phyloP scores from a whole-genome alignment of 2,329 filamentous ascomycete genomes.

The Graphiopsis chlorocephala region DNA sequence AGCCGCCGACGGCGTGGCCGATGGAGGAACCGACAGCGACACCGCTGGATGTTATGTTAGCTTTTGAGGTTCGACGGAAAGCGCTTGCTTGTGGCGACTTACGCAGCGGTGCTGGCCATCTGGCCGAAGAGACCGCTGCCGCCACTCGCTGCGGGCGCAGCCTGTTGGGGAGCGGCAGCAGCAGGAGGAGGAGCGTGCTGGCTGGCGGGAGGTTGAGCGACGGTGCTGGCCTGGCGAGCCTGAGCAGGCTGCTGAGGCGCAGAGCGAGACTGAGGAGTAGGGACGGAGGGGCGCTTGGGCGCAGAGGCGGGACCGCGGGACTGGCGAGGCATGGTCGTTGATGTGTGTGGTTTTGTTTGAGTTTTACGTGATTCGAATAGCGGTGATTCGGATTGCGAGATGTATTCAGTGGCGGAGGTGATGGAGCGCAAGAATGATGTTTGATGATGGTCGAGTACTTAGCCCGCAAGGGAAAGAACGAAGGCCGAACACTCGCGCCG shows the following conservation, averaged over 20 bases:
- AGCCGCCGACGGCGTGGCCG: constrained; percentile 87
- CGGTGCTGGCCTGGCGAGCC: constrained; percentile 31
- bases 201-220: constrained; percentile 42
- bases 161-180: constrained; percentile 28
- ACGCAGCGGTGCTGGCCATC: constrained; percentile 98
- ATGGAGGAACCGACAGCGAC: constrained; percentile 94
- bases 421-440: not conserved
- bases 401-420: constrained; percentile 3
- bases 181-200: constrained; percentile 49
- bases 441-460: not conserved
- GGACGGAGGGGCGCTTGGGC: constrained; percentile 44
- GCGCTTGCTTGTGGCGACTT: constrained; percentile 46
- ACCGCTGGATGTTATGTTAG: constrained; percentile 60
- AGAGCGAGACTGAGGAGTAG: constrained; percentile 39
- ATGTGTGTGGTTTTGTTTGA: not conserved
- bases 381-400: not conserved
- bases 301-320: constrained; percentile 44
- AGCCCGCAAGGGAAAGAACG: not conserved
- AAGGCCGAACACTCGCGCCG: not conserved
- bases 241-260: constrained; percentile 68
- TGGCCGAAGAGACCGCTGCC: constrained; percentile 89
- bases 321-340: constrained; percentile 46
- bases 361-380: not conserved
- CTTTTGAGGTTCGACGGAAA: constrained; percentile 18
- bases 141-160: constrained; percentile 46